Evolutionary conservation across 2,329 filamentous ascomycete genomes (phyloP), one percentile per base, ranked within the genome.

Genomic region (Onygena corvina): DNA sequence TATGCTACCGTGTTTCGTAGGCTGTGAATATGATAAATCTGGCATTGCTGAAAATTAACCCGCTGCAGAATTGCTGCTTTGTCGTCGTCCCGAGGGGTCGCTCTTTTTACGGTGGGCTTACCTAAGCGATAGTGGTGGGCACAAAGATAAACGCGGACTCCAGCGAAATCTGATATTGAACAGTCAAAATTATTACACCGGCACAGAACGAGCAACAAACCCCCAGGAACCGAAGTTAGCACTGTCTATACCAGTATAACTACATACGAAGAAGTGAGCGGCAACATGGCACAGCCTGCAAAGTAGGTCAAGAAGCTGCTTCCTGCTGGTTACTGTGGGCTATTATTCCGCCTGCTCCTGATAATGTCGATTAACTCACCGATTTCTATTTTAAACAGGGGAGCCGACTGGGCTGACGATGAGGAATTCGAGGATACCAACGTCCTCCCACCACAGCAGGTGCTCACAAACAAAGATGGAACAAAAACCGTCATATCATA

Each of bases 401-500:
- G 53, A 42, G 44, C 53, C 31, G 89, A 95, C 77, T 96, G 90
- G 90, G 90, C 92, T 67, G 92, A 96, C 73, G 86, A 92, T 67
- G 77, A 81, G 61, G 80, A 83, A 59, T 88, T 94, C 67, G 86
- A 90, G 64, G 83, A 87, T 71, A 84, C 92, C 70, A 79, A 84
- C 73, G 73, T 78, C 59, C 84, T 98, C 60, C 92, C 92, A 53
- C 78, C 85, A 59, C 81, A 86, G 59, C 84, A 92, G 72, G 85
- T 90, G 60, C 90, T 87, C 67, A 84, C 83, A 67, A 96, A 98
- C 80, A 94, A 95, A 74, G 92, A 98, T 69, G 92, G 93, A 66
- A 94, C 87, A 61, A 94, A 95, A 73, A 98, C 93, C 42, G 84
- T 92, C 60, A 83, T 94, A 64, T 86, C 85, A 55, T 94, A 86